phyloP scores from a whole-genome alignment of 306 rosid genomes.

The Inga laurina region DNA sequence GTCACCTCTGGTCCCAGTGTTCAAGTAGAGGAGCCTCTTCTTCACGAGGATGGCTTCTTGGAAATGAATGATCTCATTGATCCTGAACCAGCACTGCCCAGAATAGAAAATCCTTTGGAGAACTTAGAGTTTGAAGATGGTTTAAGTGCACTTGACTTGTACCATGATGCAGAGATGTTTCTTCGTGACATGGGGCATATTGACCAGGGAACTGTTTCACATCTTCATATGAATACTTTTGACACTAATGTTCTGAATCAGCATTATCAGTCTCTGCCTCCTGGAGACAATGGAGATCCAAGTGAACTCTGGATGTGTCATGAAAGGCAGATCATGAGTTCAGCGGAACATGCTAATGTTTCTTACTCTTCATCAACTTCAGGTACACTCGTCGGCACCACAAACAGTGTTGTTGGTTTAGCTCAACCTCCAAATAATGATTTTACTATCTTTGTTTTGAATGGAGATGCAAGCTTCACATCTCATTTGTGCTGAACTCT shows the following conservation, averaged over 20 bases:
- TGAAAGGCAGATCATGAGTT: conserved; percentile 32
- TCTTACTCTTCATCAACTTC: conserved; percentile 49
- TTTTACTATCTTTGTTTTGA: conserved; percentile 38
- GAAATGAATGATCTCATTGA: conserved; percentile 80
- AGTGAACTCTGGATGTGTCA: conserved; percentile 46
- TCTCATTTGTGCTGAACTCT: conserved; percentile 45
- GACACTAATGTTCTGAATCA: conserved; percentile 35
- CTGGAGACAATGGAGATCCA: conserved; percentile 37
- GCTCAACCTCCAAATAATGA: conserved; percentile 35
- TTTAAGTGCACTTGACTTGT: conserved; percentile 58
- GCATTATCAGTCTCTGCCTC: conserved; percentile 42
- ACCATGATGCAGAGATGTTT: conserved; percentile 70
- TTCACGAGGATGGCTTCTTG: conserved; percentile 69
- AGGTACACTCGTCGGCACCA: conserved; percentile 60
- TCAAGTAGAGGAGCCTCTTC: conserved; percentile 35
- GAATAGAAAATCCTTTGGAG: conserved; percentile 34
- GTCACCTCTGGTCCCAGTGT: conserved; percentile 47
- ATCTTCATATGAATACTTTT: conserved; percentile 41
- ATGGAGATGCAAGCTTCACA: conserved; percentile 36
- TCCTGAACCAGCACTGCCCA: conserved; percentile 50
- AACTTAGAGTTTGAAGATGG: conserved; percentile 65
- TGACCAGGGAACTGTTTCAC: conserved; percentile 34
- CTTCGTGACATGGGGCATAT: conserved; percentile 55
- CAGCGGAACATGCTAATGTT: conserved; percentile 42
- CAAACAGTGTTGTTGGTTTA: conserved; percentile 32